Conservation (phyloP, 495 filamentous ascomycete genomes). For the Neurospora sp. region DNA sequence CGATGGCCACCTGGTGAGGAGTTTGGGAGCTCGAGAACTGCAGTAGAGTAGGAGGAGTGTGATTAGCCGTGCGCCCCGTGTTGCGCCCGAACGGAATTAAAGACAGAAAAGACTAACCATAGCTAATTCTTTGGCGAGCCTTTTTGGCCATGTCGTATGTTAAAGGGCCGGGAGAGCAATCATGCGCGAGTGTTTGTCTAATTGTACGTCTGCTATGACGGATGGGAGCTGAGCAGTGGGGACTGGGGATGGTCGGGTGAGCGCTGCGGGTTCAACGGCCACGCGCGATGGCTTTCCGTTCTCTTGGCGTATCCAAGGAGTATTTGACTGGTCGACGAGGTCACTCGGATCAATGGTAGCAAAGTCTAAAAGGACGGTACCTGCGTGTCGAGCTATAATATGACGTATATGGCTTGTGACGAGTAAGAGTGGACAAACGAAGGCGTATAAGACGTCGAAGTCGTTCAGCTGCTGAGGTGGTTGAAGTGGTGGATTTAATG, state of each 20-base stretch:
- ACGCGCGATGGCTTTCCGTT: neutral
- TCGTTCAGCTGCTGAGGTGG: neutral
- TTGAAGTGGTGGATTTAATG: neutral
- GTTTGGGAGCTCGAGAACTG: slow-evolving; percentile 91
- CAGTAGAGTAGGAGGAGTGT: slow-evolving; percentile 3
- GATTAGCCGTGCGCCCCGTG: neutral
- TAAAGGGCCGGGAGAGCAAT: slow-evolving; percentile 14
- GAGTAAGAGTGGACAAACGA: neutral
- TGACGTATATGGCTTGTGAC: neutral
- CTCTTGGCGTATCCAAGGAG: neutral
- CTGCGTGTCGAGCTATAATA: neutral
- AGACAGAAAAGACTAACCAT: slow-evolving; percentile 41
- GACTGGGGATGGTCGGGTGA: neutral
- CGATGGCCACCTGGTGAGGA: slow-evolving; percentile 78
- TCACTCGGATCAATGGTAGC: neutral
- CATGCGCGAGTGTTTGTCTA: no score
- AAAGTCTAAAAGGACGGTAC: neutral
- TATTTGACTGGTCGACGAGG: neutral
- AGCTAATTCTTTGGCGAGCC: slow-evolving; percentile 54
- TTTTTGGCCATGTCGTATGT: slow-evolving; percentile 46
- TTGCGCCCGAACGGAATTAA: neutral
- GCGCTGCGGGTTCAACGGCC: neutral
- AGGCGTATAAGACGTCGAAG: neutral
- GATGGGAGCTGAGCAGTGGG: neutral
- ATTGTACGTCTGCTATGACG: neutral